Percentiles rank a stretch among this genome's conserved stretches.
Conservation (phyloP, 2,329 filamentous ascomycete species). For the Waltergamsia citrina region DNA sequence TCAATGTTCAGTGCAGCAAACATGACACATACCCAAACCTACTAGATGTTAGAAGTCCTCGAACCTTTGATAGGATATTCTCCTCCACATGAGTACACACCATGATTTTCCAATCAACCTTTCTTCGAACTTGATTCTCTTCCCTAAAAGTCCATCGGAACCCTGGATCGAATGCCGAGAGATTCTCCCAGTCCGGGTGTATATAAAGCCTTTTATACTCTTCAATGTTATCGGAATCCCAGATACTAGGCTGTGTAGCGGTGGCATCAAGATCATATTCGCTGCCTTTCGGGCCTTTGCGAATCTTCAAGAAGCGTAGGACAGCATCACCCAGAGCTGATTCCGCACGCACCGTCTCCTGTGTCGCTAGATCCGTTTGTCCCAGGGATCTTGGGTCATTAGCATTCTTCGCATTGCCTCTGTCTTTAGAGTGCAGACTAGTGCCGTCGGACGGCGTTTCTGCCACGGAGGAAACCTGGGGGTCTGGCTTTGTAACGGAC, state of each 20-base stretch:
- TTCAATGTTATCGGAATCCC: constrained; percentile 25
- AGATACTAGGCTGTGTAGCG: constrained; percentile 25
- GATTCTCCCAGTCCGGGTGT: constrained; percentile 25
- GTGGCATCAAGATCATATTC: constrained; percentile 18
- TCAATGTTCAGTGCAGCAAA: constrained; percentile 26
- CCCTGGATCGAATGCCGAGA: constrained; percentile 18
- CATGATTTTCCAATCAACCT: constrained; percentile 28
- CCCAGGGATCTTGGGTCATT: too few species aligned
- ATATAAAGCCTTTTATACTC: constrained; percentile 24
- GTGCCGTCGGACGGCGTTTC: too few species aligned
- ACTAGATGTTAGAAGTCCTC: too few species aligned
- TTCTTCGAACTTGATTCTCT: constrained; percentile 18
- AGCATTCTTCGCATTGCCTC: too few species aligned
- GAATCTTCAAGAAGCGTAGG: constrained; percentile 19
- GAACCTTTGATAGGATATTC: too few species aligned
- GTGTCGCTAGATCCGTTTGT: constrained; percentile 16
- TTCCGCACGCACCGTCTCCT: constrained; percentile 17
- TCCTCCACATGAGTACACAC: constrained; percentile 11
- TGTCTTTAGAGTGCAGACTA: too few species aligned
- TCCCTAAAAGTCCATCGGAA: constrained; percentile 25
- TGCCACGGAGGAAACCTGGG: too few species aligned
- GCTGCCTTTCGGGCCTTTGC: constrained; percentile 14
- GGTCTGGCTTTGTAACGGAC: too few species aligned
- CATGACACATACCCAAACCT: constrained; percentile 21
- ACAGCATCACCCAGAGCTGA: constrained; percentile 19